Conservation (phyloP, 139 green algal species). For the Micractinium conductrix region DNA sequence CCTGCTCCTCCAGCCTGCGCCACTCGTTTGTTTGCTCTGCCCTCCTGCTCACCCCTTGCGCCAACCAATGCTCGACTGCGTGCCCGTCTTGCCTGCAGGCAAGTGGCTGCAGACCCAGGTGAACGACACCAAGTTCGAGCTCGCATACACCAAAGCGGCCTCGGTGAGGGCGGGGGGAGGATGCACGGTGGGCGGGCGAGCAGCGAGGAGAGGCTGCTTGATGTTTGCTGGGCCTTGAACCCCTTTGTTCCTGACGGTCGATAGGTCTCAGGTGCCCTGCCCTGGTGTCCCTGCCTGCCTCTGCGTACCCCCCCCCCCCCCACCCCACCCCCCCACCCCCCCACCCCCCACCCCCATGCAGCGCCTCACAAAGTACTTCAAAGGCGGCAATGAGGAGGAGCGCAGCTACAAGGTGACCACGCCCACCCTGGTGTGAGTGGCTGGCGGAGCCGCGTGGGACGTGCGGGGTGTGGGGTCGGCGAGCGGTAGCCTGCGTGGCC, state of each 20-base stretch:
- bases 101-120: conserved; percentile 33
- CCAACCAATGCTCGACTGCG: too few species aligned
- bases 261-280: too few species aligned
- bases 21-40: too few species aligned
- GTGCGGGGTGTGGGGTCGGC: neutral
- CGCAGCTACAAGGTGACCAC: conserved; percentile 30
- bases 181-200: neutral
- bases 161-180: neutral
- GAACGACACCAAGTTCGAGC: conserved; percentile 34
- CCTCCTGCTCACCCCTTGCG: too few species aligned
- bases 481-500: too few species aligned
- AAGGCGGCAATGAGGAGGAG: conserved; percentile 15
- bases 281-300: neutral
- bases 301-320: neutral
- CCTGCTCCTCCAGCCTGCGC: too few species aligned
- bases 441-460: too few species aligned
- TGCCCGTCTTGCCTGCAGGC: neutral
- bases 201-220: neutral
- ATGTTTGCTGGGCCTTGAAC: neutral
- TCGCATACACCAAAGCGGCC: conserved; percentile 36
- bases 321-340: neutral
- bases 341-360: neutral
- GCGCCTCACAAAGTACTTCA: conserved; percentile 47
- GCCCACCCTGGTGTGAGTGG: too few species aligned
- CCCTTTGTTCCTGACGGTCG: too few species aligned